Conservation (phyloP, 805 yeast species). For the Nakazawaea anatomiae region DNA sequence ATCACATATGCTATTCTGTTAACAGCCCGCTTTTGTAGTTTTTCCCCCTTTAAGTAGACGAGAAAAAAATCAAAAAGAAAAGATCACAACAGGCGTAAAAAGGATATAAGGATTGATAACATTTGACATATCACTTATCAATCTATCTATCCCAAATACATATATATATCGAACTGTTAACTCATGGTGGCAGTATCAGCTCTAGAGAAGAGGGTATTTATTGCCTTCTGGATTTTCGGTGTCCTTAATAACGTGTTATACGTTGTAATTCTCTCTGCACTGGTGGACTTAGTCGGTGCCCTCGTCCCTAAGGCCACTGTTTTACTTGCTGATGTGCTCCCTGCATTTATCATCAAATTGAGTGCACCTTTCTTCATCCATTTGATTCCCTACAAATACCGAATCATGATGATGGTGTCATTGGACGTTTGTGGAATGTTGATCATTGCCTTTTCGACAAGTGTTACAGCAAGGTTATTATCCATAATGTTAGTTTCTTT, state of each 20-base stretch:
- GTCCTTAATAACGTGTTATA: conserved; percentile 82
- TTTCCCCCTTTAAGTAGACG: too few relatives aligned
- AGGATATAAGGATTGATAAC: too few relatives aligned
- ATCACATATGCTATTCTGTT: too few relatives aligned
- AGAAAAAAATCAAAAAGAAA: too few relatives aligned
- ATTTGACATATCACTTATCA: too few relatives aligned
- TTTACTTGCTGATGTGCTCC: conserved; percentile 79
- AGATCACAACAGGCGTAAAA: too few relatives aligned
- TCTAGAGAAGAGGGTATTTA: conserved; percentile 24
- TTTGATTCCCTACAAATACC: conserved; percentile 44
- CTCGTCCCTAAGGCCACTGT: conserved; percentile 80
- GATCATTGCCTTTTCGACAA: conserved; percentile 41
- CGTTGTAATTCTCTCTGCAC: conserved; percentile 88
- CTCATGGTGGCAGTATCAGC: not conserved
- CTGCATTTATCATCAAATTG: conserved; percentile 68
- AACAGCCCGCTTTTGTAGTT: too few relatives aligned
- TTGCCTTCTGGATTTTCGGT: conserved; percentile 77
- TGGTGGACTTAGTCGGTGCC: conserved; percentile 85
- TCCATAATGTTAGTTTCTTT: conserved; percentile 79
- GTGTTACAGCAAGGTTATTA: conserved; percentile 36
- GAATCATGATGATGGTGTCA: conserved; percentile 50
- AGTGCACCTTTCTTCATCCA: conserved; percentile 79
- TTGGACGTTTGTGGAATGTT: conserved; percentile 74
- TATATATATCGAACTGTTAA: not conserved
- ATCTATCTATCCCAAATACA: too few relatives aligned